phyloP scores from a whole-genome alignment of 805 yeast species.

The Metschnikowia amazonensis region DNA sequence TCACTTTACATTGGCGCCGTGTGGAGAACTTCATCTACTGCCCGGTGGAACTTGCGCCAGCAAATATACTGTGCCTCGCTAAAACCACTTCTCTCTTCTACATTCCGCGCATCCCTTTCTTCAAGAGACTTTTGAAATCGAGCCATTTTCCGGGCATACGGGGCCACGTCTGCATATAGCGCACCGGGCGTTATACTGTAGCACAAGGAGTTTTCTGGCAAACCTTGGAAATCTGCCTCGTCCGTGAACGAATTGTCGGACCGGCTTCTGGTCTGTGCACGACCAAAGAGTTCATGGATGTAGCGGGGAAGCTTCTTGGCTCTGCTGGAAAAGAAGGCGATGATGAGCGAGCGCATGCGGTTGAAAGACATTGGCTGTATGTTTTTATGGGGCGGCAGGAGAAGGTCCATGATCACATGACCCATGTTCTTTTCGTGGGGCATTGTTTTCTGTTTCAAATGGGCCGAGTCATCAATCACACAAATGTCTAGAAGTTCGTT shows the following conservation, averaged over 20 bases:
- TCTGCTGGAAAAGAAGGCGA: constrained; percentile 31
- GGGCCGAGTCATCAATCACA: constrained; percentile 30
- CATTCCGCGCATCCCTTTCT: constrained; percentile 18
- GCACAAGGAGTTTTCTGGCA: constrained; percentile 34
- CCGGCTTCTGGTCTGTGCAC: constrained; percentile 21
- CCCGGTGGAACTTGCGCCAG: constrained; percentile 35
- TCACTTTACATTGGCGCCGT: no score
- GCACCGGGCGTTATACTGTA: constrained; percentile 23
- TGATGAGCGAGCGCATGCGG: constrained; percentile 8
- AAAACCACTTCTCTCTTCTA: constrained; percentile 7
- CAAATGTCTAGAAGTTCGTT: constrained; percentile 37
- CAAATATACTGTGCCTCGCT: constrained; percentile 27
- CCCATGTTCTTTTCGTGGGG: constrained; percentile 41
- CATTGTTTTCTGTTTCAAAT: constrained; percentile 25
- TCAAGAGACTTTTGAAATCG: constrained; percentile 29
- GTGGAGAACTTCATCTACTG: constrained; percentile 14
- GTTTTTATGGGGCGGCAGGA: not conserved
- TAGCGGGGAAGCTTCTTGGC: constrained; percentile 32
- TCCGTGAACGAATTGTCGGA: constrained; percentile 9
- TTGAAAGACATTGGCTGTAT: constrained; percentile 4
- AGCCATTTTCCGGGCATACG: constrained; percentile 32
- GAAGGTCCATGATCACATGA: constrained; percentile 8
- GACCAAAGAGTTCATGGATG: constrained; percentile 22
- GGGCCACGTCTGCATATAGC: constrained; percentile 31
- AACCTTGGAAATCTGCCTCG: constrained; percentile 23